phyloP scores from a whole-genome alignment of 1,284 basidiomycete species.

The Cerrena zonata region DNA sequence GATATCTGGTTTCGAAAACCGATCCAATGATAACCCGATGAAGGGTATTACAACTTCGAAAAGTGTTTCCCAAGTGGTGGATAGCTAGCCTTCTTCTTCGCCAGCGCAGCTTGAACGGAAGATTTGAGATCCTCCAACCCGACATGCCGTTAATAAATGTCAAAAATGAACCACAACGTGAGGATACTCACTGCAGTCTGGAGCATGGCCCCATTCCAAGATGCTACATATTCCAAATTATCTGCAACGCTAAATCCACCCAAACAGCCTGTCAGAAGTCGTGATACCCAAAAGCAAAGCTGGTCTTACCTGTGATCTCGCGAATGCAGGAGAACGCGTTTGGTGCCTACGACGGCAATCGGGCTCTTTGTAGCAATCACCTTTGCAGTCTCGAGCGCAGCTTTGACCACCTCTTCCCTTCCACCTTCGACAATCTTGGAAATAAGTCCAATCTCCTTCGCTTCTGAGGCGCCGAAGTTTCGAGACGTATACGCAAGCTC shows the following conservation, averaged over 20 bases:
- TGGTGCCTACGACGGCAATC: constrained; percentile 77
- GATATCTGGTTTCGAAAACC: too few relatives aligned
- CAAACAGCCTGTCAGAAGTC: neutral
- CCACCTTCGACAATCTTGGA: constrained; percentile 71
- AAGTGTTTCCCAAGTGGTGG: constrained; percentile 15
- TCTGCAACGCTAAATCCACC: constrained; percentile 61
- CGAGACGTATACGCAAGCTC: constrained; percentile 81
- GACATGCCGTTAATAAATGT: too few relatives aligned
- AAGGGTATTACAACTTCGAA: neutral
- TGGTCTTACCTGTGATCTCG: constrained; percentile 65
- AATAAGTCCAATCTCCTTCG: constrained; percentile 70
- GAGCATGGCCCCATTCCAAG: constrained; percentile 71
- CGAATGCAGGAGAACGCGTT: constrained; percentile 69
- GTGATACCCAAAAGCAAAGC: neutral
- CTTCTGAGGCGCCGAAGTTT: constrained; percentile 68
- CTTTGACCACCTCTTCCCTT: constrained; percentile 48
- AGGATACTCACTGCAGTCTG: constrained; percentile 55
- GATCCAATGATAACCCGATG: too few relatives aligned
- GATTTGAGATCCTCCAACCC: constrained; percentile 21
- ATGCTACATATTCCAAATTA: constrained; percentile 73
- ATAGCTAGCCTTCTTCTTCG: constrained; percentile 22
- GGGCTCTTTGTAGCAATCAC: constrained; percentile 77
- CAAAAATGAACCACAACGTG: too few relatives aligned
- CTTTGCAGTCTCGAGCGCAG: constrained; percentile 63
- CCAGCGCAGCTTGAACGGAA: constrained; percentile 21